Conservation (phyloP, 2,329 filamentous ascomycete species). For the Colletotrichum destructivum region DNA sequence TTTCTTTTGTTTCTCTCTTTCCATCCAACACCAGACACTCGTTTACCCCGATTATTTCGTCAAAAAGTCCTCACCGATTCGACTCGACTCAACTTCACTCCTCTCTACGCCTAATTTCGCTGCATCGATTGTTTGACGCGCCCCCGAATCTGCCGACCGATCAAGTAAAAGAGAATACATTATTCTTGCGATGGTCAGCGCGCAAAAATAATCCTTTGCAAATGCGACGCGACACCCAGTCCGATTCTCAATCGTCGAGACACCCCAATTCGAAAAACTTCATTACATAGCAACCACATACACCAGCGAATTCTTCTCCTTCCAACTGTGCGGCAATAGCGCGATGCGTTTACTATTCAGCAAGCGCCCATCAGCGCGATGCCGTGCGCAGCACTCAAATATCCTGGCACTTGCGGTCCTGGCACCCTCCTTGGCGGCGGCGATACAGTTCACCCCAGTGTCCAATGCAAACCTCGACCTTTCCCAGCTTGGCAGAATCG, state of each 20-base stretch:
- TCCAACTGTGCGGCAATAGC: constrained; percentile 42
- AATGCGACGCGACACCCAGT: constrained; percentile 35
- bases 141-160: constrained; percentile 21
- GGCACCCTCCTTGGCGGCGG: constrained; percentile 60
- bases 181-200: constrained; percentile 30
- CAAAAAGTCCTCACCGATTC: constrained; percentile 16
- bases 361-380: constrained; percentile 59
- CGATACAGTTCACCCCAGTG: constrained; percentile 72
- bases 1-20: constrained; percentile 11
- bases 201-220: constrained; percentile 35
- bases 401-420: constrained; percentile 59
- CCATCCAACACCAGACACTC: constrained; percentile 36
- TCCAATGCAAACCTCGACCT: constrained; percentile 84
- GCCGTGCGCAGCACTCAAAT: constrained; percentile 51
- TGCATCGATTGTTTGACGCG: constrained; percentile 33
- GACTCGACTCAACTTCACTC: constrained; percentile 11
- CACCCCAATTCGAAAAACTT: constrained; percentile 19
- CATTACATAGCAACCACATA: constrained; percentile 26
- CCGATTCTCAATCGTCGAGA: constrained; percentile 15
- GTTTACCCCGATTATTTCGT: constrained; percentile 31
- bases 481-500: constrained; percentile 83
- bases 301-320: neutral
- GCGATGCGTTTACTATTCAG: constrained; percentile 66
- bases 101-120: constrained; percentile 35
- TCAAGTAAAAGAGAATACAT: neutral